phyloP scores from a whole-genome alignment of 1,139 yeast genomes.

The Pichia sp. region DNA sequence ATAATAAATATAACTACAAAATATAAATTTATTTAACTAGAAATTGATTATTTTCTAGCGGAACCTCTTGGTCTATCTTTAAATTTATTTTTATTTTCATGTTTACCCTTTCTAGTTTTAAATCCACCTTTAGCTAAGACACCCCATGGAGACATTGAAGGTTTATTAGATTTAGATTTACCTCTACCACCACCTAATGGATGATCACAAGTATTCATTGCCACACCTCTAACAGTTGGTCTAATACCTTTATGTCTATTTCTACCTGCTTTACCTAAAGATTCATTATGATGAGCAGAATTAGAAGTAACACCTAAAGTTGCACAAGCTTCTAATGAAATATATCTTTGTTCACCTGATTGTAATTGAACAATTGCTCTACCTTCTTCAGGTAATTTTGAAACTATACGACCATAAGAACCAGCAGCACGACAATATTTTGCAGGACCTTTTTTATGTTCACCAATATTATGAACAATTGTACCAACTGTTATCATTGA shows the following conservation, averaged over 20 bases:
- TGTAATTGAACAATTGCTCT: constrained; percentile 77
- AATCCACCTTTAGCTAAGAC: constrained; percentile 82
- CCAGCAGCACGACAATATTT: constrained; percentile 94
- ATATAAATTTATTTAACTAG: background rate
- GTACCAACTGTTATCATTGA: constrained; percentile 92
- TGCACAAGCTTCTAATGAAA: constrained; percentile 82
- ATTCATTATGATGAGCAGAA: constrained; percentile 82
- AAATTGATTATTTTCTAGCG: constrained; percentile 18
- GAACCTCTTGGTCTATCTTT: constrained; percentile 72
- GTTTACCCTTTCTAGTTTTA: constrained; percentile 89
- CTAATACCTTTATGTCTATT: constrained; percentile 88
- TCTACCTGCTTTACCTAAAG: constrained; percentile 97
- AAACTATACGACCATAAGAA: constrained; percentile 81
- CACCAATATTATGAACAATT: constrained; percentile 81
- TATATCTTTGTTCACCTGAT: constrained; percentile 91
- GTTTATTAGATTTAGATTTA: constrained; percentile 92
- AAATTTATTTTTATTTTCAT: constrained; percentile 75
- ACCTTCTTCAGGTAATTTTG: constrained; percentile 65
- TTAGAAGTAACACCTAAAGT: constrained; percentile 95
- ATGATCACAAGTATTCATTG: constrained; percentile 96
- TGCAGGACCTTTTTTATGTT: constrained; percentile 74
- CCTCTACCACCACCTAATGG: constrained; percentile 99
- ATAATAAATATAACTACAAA: constrained; percentile 5
- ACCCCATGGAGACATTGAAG: constrained; percentile 97
- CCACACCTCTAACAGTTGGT: constrained; percentile 97